These are phyloP conservation scores for Phaeosphaeria sp. DNA, from an alignment of 2,329 filamentous ascomycete genomes.

Conservation along the genomic window DNA sequence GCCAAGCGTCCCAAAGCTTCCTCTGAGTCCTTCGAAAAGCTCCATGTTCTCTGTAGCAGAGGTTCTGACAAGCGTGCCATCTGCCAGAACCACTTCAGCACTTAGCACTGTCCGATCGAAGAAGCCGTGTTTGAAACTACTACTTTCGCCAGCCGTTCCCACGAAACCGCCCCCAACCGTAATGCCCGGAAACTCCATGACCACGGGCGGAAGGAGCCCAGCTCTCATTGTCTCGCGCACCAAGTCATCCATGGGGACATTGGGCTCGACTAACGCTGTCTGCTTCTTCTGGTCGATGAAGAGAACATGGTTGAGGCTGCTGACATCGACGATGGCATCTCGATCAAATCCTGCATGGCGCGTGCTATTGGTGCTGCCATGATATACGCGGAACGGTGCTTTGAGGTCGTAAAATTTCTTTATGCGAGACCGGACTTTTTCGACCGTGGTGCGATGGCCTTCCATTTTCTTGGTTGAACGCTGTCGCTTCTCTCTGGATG, in stretches of 20 bases:
- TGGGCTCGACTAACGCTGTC: constrained; percentile 71
- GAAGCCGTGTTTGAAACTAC: constrained; percentile 70
- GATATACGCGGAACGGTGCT: constrained; percentile 61
- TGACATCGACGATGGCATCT: constrained; percentile 67
- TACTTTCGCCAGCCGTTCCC: constrained; percentile 72
- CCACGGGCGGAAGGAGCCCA: constrained; percentile 67
- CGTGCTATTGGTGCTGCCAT: constrained; percentile 79
- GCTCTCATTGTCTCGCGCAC: constrained; percentile 63
- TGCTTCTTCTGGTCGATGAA: constrained; percentile 59
- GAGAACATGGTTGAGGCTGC: constrained; percentile 67
- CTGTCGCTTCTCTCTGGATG: background rate
- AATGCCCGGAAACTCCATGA: constrained; percentile 76
- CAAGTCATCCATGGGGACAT: constrained; percentile 71
- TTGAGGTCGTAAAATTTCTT: constrained; percentile 34
- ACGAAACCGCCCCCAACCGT: constrained; percentile 72
- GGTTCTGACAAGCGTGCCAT: constrained; percentile 61
- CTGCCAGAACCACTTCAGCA: constrained; percentile 68
- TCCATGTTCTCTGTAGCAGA: constrained; percentile 58
- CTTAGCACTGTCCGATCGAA: constrained; percentile 69
- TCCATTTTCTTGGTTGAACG: constrained; percentile 22
- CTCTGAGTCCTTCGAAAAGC: constrained; percentile 65
- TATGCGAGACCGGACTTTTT: constrained; percentile 27
- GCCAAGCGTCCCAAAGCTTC: constrained; percentile 67
- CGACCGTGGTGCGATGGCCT: constrained; percentile 27
- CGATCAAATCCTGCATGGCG: constrained; percentile 56